Percentiles rank a stretch among this genome's conserved stretches.
Conservation (phyloP, 2,329 filamentous ascomycete genomes). For the Talaromyces sp. region DNA sequence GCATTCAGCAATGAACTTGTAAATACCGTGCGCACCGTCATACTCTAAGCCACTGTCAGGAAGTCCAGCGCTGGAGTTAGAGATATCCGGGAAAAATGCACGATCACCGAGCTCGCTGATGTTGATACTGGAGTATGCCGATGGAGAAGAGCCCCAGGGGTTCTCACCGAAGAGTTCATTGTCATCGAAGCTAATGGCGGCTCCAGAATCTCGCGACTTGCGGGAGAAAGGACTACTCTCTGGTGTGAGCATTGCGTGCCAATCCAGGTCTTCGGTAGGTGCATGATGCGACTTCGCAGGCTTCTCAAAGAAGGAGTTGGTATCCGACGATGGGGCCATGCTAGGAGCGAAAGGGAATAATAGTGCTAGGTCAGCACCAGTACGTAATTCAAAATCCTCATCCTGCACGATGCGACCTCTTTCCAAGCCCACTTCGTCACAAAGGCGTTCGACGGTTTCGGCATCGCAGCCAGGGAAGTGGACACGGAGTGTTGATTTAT, state of each 20-base stretch:
- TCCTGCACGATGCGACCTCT: conserved; percentile 81
- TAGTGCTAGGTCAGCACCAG: conserved; percentile 73
- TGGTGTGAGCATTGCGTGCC: conserved; percentile 61
- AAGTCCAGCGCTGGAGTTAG: conserved; percentile 38
- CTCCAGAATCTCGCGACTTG: conserved; percentile 28
- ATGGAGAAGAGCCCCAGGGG: conserved; percentile 57
- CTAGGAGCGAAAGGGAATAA: conserved; percentile 84
- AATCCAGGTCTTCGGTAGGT: conserved; percentile 51
- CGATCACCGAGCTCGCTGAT: conserved; percentile 54
- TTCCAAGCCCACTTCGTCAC: conserved; percentile 82
- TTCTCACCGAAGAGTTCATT: conserved; percentile 51
- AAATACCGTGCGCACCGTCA: conserved; percentile 67
- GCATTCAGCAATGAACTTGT: conserved; percentile 66
- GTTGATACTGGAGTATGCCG: conserved; percentile 61
- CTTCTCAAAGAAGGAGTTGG: conserved; percentile 47
- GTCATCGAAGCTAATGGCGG: conserved; percentile 44
- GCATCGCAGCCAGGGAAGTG: conserved; percentile 91
- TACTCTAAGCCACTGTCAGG: conserved; percentile 53
- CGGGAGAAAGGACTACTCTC: conserved; percentile 29
- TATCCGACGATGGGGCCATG: conserved; percentile 48
- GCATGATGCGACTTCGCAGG: conserved; percentile 23
- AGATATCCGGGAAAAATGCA: conserved; percentile 40
- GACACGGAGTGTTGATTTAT: conserved; percentile 69
- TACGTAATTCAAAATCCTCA: conserved; percentile 67
- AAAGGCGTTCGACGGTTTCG: conserved; percentile 77